Evolutionary conservation across 305 asterid species (phyloP).

Genomic region (Fraxinus latifolia): DNA sequence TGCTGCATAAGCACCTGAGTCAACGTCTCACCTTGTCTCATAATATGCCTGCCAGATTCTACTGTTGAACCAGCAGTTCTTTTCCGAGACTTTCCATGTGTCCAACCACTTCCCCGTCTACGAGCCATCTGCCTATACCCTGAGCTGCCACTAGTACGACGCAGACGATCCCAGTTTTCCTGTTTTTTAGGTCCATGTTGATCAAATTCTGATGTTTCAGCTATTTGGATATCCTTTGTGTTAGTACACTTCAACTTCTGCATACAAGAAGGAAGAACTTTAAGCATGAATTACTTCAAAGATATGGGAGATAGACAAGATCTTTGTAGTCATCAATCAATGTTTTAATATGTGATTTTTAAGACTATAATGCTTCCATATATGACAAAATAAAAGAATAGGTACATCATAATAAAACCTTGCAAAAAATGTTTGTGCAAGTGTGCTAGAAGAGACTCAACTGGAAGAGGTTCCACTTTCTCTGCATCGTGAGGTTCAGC

Average conservation of each 20-base stretch:
- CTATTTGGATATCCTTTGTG: constrained; percentile 37
- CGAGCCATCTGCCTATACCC: constrained; percentile 32
- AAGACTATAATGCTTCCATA: background rate
- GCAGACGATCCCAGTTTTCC: constrained; percentile 32
- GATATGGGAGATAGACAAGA: background rate
- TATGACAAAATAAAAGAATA: background rate
- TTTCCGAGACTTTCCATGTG: constrained; percentile 55
- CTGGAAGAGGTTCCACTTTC: constrained; percentile 58
- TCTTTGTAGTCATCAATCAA: background rate
- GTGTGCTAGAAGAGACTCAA: constrained; percentile 37
- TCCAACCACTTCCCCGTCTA: constrained; percentile 45
- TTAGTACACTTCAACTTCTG: constrained; percentile 45
- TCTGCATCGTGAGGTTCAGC: constrained; percentile 43
- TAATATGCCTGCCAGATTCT: constrained; percentile 37
- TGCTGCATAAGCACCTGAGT: constrained; percentile 58
- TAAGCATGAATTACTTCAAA: background rate
- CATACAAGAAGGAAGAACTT: constrained; percentile 11
- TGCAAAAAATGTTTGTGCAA: background rate
- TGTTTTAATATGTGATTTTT: background rate
- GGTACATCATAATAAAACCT: background rate
- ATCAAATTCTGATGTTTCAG: constrained; percentile 34
- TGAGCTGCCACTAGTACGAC: constrained; percentile 38
- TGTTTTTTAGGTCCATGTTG: constrained; percentile 33
- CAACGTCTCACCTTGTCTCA: constrained; percentile 45
- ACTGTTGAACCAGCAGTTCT: constrained; percentile 30